Percentiles rank a stretch among this genome's conserved stretches.
Evolutionary conservation across 2,329 filamentous ascomycete genomes (phyloP).

Genomic region (Mollisia scopiformis): DNA sequence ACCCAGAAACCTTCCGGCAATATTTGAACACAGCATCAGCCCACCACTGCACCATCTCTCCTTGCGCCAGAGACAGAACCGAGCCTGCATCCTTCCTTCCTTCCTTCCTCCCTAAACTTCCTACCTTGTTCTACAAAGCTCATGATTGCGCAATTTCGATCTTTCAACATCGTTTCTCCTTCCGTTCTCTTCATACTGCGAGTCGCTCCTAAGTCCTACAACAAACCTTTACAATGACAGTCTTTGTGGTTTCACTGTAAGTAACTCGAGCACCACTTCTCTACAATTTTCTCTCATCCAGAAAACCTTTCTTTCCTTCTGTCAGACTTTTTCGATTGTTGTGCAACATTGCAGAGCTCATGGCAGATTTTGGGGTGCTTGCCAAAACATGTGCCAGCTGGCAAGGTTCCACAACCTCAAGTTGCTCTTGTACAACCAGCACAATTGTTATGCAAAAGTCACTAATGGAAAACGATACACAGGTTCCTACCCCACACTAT

Average conservation of each 20-base stretch:
- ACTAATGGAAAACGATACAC: conserved; percentile 20
- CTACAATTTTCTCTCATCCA: background rate
- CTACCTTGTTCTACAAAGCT: conserved; percentile 14
- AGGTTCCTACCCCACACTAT: conserved; percentile 94
- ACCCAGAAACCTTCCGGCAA: background rate
- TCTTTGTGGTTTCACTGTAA: conserved; percentile 63
- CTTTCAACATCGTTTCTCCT: conserved; percentile 4
- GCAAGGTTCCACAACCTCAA: background rate
- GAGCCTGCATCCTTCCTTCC: conserved; percentile 1
- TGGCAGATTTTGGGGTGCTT: background rate
- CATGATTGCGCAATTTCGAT: conserved; percentile 31
- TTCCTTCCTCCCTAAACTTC: conserved; percentile 7
- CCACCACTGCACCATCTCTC: background rate
- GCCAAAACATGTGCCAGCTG: background rate
- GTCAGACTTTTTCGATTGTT: background rate
- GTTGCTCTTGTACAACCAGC: background rate
- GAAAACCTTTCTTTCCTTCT: background rate
- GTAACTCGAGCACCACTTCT: conserved; percentile 30
- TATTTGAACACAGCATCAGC: background rate
- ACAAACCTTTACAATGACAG: conserved; percentile 50
- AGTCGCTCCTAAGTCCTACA: conserved; percentile 20
- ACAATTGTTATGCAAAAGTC: conserved; percentile 2
- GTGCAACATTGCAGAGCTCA: background rate
- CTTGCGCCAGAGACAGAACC: background rate
- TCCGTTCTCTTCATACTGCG: conserved; percentile 16